phyloP scores from a whole-genome alignment of 352 stramenopile species.

The Phytopythium delawarense region DNA sequence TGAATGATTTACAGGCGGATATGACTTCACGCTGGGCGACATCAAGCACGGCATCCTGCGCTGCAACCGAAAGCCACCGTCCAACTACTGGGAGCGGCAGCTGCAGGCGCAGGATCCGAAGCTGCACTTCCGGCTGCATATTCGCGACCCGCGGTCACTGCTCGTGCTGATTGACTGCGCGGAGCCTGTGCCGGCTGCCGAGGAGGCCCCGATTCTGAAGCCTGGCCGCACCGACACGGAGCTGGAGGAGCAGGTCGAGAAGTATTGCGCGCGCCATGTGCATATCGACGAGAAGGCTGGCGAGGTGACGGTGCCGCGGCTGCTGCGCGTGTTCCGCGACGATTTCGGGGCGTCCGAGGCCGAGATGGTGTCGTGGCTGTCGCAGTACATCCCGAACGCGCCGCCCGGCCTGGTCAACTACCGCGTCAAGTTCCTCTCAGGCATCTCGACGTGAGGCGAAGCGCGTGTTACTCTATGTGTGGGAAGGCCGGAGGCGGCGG shows the following conservation, averaged over 20 bases:
- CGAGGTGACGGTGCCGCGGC: conserved; percentile 62
- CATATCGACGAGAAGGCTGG: conserved; percentile 46
- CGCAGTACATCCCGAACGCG: conserved; percentile 77
- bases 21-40: conserved; percentile 79
- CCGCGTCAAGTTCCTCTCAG: conserved; percentile 63
- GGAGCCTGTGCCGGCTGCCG: conserved; percentile 48
- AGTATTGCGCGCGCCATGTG: conserved; percentile 67
- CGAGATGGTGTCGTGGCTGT: conserved; percentile 85
- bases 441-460: conserved; percentile 57
- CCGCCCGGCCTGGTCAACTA: conserved; percentile 73
- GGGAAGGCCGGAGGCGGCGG: background rate
- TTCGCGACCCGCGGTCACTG: conserved; percentile 77
- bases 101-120: conserved; percentile 78
- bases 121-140: conserved; percentile 82
- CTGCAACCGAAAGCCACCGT: conserved; percentile 84
- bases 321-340: conserved; percentile 83
- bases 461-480: background rate
- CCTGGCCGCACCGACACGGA: conserved; percentile 82
- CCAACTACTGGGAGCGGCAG: conserved; percentile 86
- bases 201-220: conserved; percentile 75
- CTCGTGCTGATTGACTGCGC: conserved; percentile 78
- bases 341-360: conserved; percentile 82
- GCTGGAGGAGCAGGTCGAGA: conserved; percentile 76
- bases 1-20: conserved; percentile 29
- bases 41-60: conserved; percentile 87